Conservation (phyloP, 2,329 filamentous ascomycete species). For the Cladosporium oxysporum region DNA sequence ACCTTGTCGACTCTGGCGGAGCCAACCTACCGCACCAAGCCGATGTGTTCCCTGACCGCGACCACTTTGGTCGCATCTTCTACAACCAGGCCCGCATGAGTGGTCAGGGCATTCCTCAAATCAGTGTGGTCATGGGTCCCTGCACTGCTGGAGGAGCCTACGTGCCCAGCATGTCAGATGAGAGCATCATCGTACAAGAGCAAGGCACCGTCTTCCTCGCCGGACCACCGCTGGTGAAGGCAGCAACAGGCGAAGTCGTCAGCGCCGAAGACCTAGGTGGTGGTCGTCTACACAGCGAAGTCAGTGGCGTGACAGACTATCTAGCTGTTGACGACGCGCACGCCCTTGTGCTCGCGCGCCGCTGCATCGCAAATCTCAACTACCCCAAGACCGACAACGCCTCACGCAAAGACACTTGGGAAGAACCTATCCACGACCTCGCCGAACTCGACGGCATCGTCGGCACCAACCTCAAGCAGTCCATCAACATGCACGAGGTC, state of each 20-base stretch:
- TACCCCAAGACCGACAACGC: conserved; percentile 62
- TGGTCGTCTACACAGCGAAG: conserved; percentile 82
- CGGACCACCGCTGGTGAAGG: conserved; percentile 91
- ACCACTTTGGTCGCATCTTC: conserved; percentile 97
- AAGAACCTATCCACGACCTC: conserved; percentile 78
- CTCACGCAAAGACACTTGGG: conserved; percentile 48
- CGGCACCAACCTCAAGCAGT: conserved; percentile 83
- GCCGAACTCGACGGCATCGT: conserved; percentile 85
- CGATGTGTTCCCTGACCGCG: conserved; percentile 90
- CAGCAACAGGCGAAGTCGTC: conserved; percentile 90
- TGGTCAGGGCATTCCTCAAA: conserved; percentile 82
- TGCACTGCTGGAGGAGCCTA: conserved; percentile 96
- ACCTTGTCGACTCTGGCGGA: conserved; percentile 92
- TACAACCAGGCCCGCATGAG: conserved; percentile 98
- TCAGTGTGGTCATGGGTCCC: conserved; percentile 94
- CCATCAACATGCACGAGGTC: conserved; percentile 83
- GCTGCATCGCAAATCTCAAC: conserved; percentile 86
- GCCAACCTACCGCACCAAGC: conserved; percentile 94
- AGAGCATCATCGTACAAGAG: conserved; percentile 92
- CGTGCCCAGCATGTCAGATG: conserved; percentile 95
- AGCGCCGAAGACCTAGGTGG: conserved; percentile 89
- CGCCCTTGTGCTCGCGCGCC: conserved; percentile 78
- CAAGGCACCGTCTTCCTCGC: conserved; percentile 98
- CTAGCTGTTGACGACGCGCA: conserved; percentile 93
- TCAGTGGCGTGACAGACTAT: conserved; percentile 93